Evolutionary conservation across 208 protist genomes (phyloP).

Genomic region (Naegleria fowleri): DNA sequence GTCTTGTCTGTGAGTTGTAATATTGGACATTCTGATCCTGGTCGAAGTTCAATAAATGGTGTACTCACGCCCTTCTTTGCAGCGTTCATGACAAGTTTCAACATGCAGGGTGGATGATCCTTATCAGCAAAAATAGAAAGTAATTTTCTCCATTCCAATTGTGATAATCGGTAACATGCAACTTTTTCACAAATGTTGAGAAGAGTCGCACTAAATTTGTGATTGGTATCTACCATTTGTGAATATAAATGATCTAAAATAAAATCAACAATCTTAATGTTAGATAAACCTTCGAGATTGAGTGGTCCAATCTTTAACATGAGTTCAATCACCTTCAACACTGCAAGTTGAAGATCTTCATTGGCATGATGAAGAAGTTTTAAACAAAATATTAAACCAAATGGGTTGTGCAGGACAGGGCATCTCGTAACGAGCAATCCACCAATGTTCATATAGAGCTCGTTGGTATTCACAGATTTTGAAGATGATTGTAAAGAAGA

Average conservation of each 20-base stretch:
- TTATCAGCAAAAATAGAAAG: neutral
- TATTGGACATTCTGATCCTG: neutral
- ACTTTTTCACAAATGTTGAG: neutral
- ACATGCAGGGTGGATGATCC: neutral
- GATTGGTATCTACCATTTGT: neutral
- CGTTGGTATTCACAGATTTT: neutral
- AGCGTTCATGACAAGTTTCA: neutral
- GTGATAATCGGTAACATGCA: neutral
- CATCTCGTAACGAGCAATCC: neutral
- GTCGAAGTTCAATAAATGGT: neutral
- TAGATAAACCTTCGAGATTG: neutral
- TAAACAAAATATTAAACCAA: neutral
- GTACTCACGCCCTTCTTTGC: constrained; percentile 5
- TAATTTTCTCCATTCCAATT: constrained; percentile 19
- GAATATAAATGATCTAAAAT: neutral
- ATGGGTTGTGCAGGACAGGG: neutral
- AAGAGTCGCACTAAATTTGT: neutral
- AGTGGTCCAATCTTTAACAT: constrained; percentile 1
- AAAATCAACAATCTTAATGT: neutral
- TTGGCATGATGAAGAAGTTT: neutral
- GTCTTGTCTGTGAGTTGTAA: neutral
- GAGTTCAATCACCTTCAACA: neutral
- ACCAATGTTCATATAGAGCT: neutral
- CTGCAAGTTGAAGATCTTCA: neutral
- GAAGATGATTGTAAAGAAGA: no score